Evolutionary conservation across 108 stramenopile genomes (phyloP).

Genomic region (Cyclostephanos invisitatus): DNA sequence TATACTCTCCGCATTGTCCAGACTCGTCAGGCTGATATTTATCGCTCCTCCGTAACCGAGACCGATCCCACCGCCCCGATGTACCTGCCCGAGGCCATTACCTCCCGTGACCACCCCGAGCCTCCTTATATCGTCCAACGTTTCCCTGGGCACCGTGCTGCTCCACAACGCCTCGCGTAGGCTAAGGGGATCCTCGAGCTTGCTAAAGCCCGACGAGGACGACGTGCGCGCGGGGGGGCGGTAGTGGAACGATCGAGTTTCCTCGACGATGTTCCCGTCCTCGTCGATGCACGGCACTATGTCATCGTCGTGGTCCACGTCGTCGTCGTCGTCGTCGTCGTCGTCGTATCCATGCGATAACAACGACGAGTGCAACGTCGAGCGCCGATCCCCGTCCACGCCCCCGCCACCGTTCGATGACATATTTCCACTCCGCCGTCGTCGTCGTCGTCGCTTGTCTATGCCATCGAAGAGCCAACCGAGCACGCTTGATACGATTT

Average conservation of each 20-base stretch:
- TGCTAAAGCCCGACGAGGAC: slow-evolving; percentile 26
- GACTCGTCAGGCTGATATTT: slow-evolving; percentile 31
- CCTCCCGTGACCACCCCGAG: slow-evolving; percentile 42
- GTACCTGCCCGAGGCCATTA: slow-evolving; percentile 7
- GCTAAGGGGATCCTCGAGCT: slow-evolving; percentile 58
- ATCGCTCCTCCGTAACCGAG: slow-evolving; percentile 1
- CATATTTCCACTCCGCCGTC: neutral
- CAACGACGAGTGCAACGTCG: slow-evolving; percentile 14
- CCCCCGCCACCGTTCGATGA: neutral
- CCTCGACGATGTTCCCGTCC: slow-evolving; percentile 26
- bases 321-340: slow-evolving; percentile 1
- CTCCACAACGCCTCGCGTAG: slow-evolving; percentile 82
- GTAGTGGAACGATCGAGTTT: slow-evolving; percentile 50
- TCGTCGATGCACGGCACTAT: slow-evolving; percentile 36
- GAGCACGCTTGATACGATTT: neutral
- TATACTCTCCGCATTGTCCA: slow-evolving; percentile 47
- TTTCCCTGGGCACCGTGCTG: slow-evolving; percentile 74
- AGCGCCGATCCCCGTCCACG: neutral
- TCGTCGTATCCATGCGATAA: slow-evolving; percentile 6
- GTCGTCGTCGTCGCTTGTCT: slow-evolving; percentile 22
- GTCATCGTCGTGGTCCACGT: slow-evolving; percentile 22
- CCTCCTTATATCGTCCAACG: slow-evolving; percentile 75
- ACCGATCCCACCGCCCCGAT: neutral
- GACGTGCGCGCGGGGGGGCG: slow-evolving; percentile 41
- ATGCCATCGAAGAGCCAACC: slow-evolving; percentile 30